Evolutionary conservation across 768 basidiomycete species (phyloP).

Genomic region (Rhodocollybia butyracea): DNA sequence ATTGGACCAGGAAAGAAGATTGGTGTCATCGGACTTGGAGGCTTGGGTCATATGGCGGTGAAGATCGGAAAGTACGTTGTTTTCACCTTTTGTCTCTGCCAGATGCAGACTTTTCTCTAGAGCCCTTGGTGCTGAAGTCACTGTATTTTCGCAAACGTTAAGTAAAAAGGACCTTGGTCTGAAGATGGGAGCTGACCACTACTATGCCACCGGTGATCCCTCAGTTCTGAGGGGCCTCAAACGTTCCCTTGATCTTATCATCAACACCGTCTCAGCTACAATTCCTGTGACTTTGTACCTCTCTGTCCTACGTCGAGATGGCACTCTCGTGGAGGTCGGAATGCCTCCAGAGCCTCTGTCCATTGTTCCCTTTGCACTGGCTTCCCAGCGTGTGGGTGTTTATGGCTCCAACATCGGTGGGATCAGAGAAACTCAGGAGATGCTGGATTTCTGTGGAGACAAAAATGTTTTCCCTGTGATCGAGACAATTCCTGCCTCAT

Average conservation of each 20-base stretch:
- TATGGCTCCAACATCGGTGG: constrained; percentile 1
- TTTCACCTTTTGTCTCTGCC: constrained; percentile 1
- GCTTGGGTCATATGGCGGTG: constrained; percentile 33
- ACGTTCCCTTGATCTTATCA: constrained; percentile 38
- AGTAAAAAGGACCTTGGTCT: constrained; percentile 43
- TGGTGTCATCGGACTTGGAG: constrained; percentile 65
- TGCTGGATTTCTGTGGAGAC: constrained; percentile 5
- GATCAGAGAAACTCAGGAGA: constrained; percentile 4
- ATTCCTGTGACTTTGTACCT: constrained; percentile 12
- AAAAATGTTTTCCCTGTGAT: constrained; percentile 2
- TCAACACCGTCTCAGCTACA: constrained; percentile 18
- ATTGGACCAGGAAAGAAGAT: constrained; percentile 60
- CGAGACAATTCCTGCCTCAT: neutral
- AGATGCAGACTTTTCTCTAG: constrained; percentile 34
- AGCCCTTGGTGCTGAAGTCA: constrained; percentile 46
- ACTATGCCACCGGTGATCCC: constrained; percentile 38
- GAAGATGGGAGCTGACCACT: constrained; percentile 44
- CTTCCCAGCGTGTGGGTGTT: neutral
- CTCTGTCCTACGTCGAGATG: constrained; percentile 1
- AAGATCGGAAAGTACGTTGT: constrained; percentile 3
- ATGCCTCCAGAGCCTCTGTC: neutral
- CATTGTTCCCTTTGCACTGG: neutral
- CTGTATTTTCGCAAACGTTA: constrained; percentile 43
- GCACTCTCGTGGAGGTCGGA: constrained; percentile 3
- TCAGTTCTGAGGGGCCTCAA: constrained; percentile 25